Base-by-base conservation (phyloP, 345 rosid genomes). In the Noccaea caerulescens region DNA sequence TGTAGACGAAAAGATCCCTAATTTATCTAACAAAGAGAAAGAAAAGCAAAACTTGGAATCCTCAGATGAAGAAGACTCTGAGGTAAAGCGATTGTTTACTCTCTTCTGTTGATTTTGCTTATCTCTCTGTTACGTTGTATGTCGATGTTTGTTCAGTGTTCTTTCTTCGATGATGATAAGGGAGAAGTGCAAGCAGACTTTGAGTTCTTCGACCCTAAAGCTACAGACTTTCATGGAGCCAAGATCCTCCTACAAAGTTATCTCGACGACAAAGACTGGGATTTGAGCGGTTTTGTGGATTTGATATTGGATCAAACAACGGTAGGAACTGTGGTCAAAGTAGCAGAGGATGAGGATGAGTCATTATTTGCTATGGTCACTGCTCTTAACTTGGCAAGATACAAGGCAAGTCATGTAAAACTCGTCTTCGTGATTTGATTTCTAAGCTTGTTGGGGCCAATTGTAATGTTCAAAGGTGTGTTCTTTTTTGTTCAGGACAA, bases 151-250 rank as follows among this genome's bases (percentile, higher is more conserved):
- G 4, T 27, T 27, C 30, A 27, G 4, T 27, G 0, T 27, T 27
- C 30, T 27, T 27, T 2, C 4, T 27, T 27, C 30, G 3, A 3
- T 27, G 30, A 27, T 27, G 30, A 27, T 27, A 27, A 27, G 98
- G 93, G 80, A 66, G 82, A 64, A 63, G 87, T 91, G 4, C 93
- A 94, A 83, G 93, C 92, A 12, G 99, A 94, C 79, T 91, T 94
- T 72, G 93, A 82, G 18, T 94, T 94, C 82, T 86, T 88, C 76
- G 99, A 91, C 80, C 97, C 96, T 0, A 94, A 91, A 82, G 68
- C 82, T 1, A 79, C 83, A 7, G 96, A 94, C 53, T 94, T 89
- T 58, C 89, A 89, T 8, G 95, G 97, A 8, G 91, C 86, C 68
- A 91, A 87, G 85, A 76, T 79, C 6, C 79, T 91, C 68, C 72